Base-by-base conservation (phyloP, 371 early-diverging fungal species). In the Haplosporangium sp. region DNA sequence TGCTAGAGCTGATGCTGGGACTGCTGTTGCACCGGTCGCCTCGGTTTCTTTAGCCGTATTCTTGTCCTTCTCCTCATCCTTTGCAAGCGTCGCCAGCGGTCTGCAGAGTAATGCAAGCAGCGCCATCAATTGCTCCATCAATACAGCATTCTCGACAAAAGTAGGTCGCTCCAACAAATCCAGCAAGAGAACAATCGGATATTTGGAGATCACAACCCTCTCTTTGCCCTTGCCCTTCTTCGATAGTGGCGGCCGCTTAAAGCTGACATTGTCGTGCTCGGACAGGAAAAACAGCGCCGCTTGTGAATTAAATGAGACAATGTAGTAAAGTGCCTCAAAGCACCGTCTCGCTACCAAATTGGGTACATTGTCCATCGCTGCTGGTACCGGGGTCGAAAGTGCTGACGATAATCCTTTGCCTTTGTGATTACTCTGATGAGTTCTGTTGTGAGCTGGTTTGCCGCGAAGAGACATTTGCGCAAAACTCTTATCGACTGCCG, bases 121-220 rank as follows among this genome's bases (percentile, higher is more conserved):
- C 56, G 93, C 91, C 93, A 96, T 95, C 50, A 97, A 69, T 59
- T 92, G 92, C 75, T 98, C 99, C 86, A 97, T 91, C 46, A 98
- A 70, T 2, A 85, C 71, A 1, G 92, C 74, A 72, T 95, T 94
- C 18, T 91, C 73, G 47, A 93, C 84, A 76, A 94, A 95, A 45
- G 86, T 86, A 14, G 93, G 93, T 29, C 93, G 89, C 68, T 95
- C 96, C 55, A 98, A 81, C 58, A 98, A 85, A 46, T 90, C 86
- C 64, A 98, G 84, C 62, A 98, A 81, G 10, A 93, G 86, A 40
- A 96, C 92, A 13, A 97, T 88, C 11, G 99, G 98, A 77, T 94
- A 95, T 59, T 90, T 89, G 86, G 85, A 85, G 50, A 85, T 84
- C 12, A 81, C 74, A 5, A 69, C 65, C 55, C 82, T 83, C 50